These are phyloP conservation scores for Cyanophora paradoxa DNA, from an alignment of 78 protist genomes.

Conservation along the genomic window DNA sequence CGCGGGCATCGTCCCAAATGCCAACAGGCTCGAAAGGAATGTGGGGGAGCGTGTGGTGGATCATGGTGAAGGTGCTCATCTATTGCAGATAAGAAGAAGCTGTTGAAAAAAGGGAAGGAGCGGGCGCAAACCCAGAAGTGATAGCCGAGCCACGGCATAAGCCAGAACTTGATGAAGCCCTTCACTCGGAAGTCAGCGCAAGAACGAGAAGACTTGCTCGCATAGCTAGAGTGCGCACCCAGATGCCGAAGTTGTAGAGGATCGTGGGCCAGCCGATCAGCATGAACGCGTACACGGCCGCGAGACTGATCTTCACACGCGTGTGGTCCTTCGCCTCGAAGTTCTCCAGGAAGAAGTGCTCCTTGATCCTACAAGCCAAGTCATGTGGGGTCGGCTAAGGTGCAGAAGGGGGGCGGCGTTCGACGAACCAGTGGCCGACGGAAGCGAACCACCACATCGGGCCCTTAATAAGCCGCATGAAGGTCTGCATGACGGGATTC, in stretches of 20 bases:
- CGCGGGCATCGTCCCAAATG: neutral
- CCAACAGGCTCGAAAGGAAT: neutral
- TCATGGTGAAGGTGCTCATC: too few species aligned
- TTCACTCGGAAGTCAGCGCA: neutral
- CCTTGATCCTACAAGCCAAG: neutral
- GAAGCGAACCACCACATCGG: neutral
- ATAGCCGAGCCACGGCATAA: neutral
- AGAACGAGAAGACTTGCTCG: neutral
- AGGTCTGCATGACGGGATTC: neutral
- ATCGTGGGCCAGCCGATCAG: neutral
- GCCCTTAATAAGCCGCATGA: neutral
- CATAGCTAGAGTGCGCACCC: too few species aligned
- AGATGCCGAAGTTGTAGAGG: too few species aligned
- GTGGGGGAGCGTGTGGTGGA: neutral
- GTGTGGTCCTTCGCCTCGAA: neutral
- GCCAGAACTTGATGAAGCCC: neutral
- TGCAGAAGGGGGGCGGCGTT: neutral
- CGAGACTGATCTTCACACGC: too few species aligned
- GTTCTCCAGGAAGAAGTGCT: neutral
- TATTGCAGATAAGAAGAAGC: too few species aligned
- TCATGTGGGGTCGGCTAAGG: neutral
- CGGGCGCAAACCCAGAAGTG: neutral
- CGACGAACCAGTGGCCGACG: neutral
- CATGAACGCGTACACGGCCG: neutral
- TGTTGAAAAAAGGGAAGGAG: too few species aligned